A percentile compares a stretch with the other conserved stretches of the same genome.
Conservation (phyloP, 78 protist species). For the Emiliania huxleyi region DNA sequence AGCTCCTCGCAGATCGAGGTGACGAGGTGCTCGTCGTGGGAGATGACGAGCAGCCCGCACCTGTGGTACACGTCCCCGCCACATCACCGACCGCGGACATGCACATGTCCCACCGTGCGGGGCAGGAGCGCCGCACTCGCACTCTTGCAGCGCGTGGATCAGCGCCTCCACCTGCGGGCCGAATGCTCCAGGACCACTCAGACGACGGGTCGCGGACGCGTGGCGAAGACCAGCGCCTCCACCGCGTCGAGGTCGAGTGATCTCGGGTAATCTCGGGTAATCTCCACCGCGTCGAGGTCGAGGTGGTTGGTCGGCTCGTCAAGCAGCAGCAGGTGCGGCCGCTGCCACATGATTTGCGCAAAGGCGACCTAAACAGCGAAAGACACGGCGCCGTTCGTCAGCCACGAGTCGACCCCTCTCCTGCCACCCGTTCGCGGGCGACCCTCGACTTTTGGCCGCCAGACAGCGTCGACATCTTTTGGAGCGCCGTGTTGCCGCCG, state of each 20-base stretch:
- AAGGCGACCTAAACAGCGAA: no score
- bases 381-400: no score
- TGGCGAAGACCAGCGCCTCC: no score
- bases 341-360: conserved; percentile 57
- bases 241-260: conserved; percentile 88
- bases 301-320: conserved; percentile 96
- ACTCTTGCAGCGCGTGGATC: conserved; percentile 35
- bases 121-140: conserved; percentile 10
- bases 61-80: no score
- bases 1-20: background rate
- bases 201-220: no score
- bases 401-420: no score
- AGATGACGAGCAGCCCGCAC: background rate
- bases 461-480: conserved; percentile 79
- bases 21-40: conserved; percentile 34
- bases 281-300: conserved; percentile 84
- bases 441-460: conserved; percentile 90
- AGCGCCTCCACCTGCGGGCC: no score
- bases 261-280: no score
- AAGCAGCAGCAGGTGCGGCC: conserved; percentile 86
- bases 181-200: no score
- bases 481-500: conserved; percentile 70
- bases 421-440: no score
- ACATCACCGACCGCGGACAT: no score
- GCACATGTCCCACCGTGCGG: no score